phyloP scores from a whole-genome alignment of 2,329 filamentous ascomycete genomes.

The Botryotinia globosa region DNA sequence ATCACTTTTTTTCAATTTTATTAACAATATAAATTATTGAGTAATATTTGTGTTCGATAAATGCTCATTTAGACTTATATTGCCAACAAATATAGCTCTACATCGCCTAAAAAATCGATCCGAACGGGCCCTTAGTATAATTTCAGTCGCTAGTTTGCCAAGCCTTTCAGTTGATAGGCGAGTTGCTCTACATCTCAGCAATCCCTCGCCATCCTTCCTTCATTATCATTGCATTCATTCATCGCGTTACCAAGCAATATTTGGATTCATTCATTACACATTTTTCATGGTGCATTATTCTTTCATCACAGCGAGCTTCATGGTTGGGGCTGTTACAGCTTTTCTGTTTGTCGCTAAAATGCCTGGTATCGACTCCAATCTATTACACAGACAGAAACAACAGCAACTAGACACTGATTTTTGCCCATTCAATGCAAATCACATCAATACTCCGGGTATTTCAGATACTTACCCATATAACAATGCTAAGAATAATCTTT shows the following conservation, averaged over 20 bases:
- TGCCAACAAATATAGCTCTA: too few species aligned
- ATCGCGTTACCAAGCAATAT: not conserved
- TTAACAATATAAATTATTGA: too few species aligned
- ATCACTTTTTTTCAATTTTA: too few species aligned
- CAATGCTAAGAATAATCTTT: constrained; percentile 22
- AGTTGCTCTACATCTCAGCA: not conserved
- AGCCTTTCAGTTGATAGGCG: not conserved
- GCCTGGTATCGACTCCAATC: constrained; percentile 40
- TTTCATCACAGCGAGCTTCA: not conserved
- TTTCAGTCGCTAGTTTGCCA: not conserved
- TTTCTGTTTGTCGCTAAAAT: constrained; percentile 42
- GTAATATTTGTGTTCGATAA: too few species aligned
- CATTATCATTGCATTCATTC: not conserved
- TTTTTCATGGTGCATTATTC: not conserved
- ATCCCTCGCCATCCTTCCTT: not conserved
- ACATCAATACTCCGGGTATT: not conserved
- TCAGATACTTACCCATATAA: constrained; percentile 6
- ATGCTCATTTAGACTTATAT: too few species aligned
- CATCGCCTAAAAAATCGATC: too few species aligned
- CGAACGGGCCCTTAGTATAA: too few species aligned
- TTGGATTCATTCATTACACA: not conserved
- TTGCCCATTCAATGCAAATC: constrained; percentile 2
- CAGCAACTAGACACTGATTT: not conserved
- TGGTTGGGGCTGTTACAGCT: constrained; percentile 30
- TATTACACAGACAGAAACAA: constrained; percentile 30